Evolutionary conservation across 148 eudicot species (phyloP).

Genomic region (Camellia granthamiana): DNA sequence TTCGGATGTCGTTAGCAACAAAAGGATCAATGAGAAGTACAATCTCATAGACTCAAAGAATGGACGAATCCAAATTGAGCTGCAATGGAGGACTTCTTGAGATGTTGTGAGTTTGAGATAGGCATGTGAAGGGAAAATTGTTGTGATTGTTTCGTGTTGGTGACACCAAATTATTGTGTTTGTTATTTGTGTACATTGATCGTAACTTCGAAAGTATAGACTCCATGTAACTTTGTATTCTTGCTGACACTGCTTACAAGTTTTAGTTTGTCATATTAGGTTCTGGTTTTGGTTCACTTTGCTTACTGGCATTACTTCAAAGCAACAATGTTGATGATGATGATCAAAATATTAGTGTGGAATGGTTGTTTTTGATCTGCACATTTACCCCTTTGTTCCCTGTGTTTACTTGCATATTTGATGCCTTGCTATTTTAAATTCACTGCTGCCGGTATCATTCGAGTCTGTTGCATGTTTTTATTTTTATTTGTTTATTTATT

Average conservation of each 20-base stretch:
- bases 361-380: too few relatives aligned
- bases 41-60: constrained; percentile 88
- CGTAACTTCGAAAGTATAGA: background rate
- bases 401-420: too few relatives aligned
- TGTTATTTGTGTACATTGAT: constrained; percentile 8
- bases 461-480: too few relatives aligned
- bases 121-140: background rate
- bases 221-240: background rate
- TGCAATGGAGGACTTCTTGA: constrained; percentile 66
- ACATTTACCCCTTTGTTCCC: too few relatives aligned
- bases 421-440: too few relatives aligned
- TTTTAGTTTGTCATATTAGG: background rate
- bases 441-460: too few relatives aligned
- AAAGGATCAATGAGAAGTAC: constrained; percentile 76
- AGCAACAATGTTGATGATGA: too few relatives aligned
- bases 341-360: too few relatives aligned
- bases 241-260: background rate
- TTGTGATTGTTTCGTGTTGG: background rate
- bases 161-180: background rate
- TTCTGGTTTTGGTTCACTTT: background rate
- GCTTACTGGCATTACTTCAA: too few relatives aligned
- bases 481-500: too few relatives aligned
- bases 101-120: background rate
- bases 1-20: constrained; percentile 73
- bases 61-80: constrained; percentile 74